These are phyloP conservation scores for Wickerhamiella dianesei DNA, from an alignment of 805 yeast genomes.

Conservation along the genomic window DNA sequence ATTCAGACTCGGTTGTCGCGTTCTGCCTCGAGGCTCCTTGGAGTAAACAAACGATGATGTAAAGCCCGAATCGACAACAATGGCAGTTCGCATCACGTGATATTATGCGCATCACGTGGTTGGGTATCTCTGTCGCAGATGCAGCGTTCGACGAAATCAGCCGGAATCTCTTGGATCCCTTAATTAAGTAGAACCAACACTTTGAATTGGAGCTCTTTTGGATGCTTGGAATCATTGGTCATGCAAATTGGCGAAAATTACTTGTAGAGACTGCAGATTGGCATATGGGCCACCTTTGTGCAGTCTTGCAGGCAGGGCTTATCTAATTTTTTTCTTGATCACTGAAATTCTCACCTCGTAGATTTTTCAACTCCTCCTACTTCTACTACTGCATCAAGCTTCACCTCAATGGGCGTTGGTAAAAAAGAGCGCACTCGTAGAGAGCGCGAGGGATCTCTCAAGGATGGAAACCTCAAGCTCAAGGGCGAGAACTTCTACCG, in stretches of 20 bases:
- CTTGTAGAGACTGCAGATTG: no score
- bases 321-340: background rate
- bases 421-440: slow-evolving; percentile 87
- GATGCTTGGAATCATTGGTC: no score
- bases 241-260: no score
- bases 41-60: background rate
- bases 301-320: background rate
- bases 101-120: no score
- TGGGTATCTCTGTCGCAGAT: no score
- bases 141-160: no score
- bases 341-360: background rate
- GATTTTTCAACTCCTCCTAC: background rate
- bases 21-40: background rate
- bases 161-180: no score
- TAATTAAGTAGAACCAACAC: no score
- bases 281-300: no score
- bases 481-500: slow-evolving; percentile 92
- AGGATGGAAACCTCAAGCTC: slow-evolving; percentile 83
- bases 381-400: background rate
- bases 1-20: no score
- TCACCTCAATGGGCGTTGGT: slow-evolving; percentile 63
- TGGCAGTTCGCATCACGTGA: background rate
- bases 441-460: slow-evolving; percentile 58
- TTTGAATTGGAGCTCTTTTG: no score
- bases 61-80: background rate